Conservation (phyloP, 345 rosid species). For the Trapa bicornis region DNA sequence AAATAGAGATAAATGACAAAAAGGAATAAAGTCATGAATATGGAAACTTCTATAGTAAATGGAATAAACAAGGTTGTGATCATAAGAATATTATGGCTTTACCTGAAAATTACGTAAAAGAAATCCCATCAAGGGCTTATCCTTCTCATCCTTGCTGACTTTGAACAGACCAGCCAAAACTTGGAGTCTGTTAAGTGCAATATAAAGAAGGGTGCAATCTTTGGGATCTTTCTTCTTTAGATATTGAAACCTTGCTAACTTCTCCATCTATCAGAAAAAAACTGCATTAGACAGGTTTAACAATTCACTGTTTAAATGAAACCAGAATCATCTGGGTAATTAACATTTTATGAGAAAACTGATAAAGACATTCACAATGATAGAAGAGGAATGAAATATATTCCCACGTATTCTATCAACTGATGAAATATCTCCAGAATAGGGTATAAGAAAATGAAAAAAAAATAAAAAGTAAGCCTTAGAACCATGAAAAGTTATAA, state of each 20-base stretch:
- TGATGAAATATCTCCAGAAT: background rate
- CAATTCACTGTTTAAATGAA: background rate
- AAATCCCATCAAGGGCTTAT: slow-evolving; percentile 83
- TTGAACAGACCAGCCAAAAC: slow-evolving; percentile 93
- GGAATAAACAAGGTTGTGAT: no score
- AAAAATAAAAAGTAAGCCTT: background rate
- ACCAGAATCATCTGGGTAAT: background rate
- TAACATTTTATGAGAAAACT: background rate
- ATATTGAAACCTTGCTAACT: slow-evolving; percentile 68
- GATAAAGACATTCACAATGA: no score
- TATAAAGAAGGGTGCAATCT: slow-evolving; percentile 78
- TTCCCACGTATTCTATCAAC: background rate
- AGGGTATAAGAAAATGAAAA: background rate
- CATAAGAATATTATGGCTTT: background rate
- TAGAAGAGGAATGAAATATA: background rate
- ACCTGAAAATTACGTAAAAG: slow-evolving; percentile 95
- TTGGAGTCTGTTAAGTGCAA: slow-evolving; percentile 76
- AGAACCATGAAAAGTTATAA: background rate
- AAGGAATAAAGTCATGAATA: background rate
- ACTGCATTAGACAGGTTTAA: background rate
- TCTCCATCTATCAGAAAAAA: slow-evolving; percentile 55
- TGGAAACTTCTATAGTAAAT: background rate
- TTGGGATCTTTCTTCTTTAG: slow-evolving; percentile 74
- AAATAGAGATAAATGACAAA: background rate
- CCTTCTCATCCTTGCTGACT: slow-evolving; percentile 77